A percentile compares a stretch with the other conserved stretches of the same genome.
These are phyloP conservation scores for Gloeopeniophorella convolvens DNA, from an alignment of 768 basidiomycete species.

Conservation along the genomic window DNA sequence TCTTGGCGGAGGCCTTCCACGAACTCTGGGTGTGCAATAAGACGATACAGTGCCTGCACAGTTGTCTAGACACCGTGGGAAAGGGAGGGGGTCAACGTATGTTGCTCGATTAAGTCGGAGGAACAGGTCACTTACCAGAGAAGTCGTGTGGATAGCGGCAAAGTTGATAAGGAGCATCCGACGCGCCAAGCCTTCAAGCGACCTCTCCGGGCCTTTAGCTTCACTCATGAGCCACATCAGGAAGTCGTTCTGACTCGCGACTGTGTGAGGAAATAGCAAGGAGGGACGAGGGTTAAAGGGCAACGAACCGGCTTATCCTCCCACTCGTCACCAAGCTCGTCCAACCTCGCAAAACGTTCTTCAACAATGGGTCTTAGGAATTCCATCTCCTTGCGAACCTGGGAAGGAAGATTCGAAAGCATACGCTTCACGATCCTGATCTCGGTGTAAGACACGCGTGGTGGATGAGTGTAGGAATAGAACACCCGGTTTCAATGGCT, in stretches of 20 bases:
- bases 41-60: constrained; percentile 17
- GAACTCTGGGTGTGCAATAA: constrained; percentile 24
- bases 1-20: constrained; percentile 23
- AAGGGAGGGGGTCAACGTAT: background rate
- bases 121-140: constrained; percentile 23
- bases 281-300: background rate
- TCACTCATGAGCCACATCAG: constrained; percentile 37
- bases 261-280: background rate
- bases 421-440: background rate
- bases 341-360: background rate
- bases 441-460: constrained; percentile 3
- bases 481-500: constrained; percentile 31
- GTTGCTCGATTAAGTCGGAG: too few relatives aligned
- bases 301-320: constrained; percentile 6
- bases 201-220: constrained; percentile 26
- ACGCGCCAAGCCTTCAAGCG: constrained; percentile 24
- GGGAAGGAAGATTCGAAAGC: background rate
- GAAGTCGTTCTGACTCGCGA: constrained; percentile 30
- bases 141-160: constrained; percentile 31
- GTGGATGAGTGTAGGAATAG: constrained; percentile 17
- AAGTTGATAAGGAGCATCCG: constrained; percentile 36
- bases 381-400: background rate
- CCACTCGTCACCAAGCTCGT: background rate
- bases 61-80: background rate
- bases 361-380: constrained; percentile 1